phyloP scores from a whole-genome alignment of 2,329 filamentous ascomycete genomes.

The Didymellaceae sp. region DNA sequence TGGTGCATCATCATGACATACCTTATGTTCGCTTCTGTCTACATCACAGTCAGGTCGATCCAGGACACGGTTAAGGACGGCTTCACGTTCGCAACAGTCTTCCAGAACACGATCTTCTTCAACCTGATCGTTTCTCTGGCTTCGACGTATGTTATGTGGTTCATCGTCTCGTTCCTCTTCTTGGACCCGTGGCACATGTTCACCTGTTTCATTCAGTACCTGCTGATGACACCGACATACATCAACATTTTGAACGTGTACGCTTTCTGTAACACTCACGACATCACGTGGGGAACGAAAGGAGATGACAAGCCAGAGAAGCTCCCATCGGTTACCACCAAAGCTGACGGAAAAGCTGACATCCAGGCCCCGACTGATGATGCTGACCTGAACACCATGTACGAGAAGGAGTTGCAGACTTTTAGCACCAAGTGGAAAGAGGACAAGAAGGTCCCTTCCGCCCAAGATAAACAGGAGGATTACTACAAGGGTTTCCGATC shows the following conservation, averaged over 20 bases:
- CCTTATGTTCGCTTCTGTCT: conserved; percentile 92
- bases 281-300: conserved; percentile 98
- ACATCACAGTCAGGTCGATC: conserved; percentile 88
- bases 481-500: conserved; percentile 98
- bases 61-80: conserved; percentile 69
- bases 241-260: conserved; percentile 99
- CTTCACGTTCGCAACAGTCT: conserved; percentile 75
- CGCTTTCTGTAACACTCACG: conserved; percentile 97
- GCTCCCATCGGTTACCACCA: conserved; percentile 84
- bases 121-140: conserved; percentile 90
- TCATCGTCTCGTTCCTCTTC: conserved; percentile 90
- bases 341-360: conserved; percentile 94
- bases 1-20: conserved; percentile 95
- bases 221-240: conserved; percentile 92
- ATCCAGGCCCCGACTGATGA: conserved; percentile 86
- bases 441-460: conserved; percentile 68
- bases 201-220: conserved; percentile 91
- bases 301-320: conserved; percentile 96
- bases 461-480: conserved; percentile 86
- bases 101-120: conserved; percentile 89
- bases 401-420: conserved; percentile 79
- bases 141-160: conserved; percentile 92
- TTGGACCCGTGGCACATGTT: conserved; percentile 99
- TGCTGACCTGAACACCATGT: conserved; percentile 92
- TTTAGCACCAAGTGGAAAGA: conserved; percentile 78